Conservation (phyloP, 129 eudicot genomes). For the Pulicaria dysenterica region DNA sequence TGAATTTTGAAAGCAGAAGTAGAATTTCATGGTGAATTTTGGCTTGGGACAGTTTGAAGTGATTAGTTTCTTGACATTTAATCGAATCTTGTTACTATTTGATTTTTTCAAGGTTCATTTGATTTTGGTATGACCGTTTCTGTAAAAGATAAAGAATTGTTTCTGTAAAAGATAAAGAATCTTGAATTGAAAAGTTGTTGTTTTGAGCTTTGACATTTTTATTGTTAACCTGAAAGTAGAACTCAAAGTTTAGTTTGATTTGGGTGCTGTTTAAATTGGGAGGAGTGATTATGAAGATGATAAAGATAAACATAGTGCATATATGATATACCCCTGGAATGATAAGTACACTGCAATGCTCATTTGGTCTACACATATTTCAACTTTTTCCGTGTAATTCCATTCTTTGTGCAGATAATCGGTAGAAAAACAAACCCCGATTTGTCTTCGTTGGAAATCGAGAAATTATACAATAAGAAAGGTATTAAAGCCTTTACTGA, state of each 20-base stretch:
- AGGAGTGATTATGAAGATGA: background rate
- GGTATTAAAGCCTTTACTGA: slow-evolving; percentile 49
- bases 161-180: background rate
- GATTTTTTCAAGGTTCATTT: background rate
- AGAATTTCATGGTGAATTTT: slow-evolving; percentile 1
- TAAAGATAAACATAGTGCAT: background rate
- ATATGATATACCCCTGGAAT: background rate
- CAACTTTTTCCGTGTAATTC: background rate
- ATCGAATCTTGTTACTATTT: background rate
- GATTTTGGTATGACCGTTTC: slow-evolving; percentile 13
- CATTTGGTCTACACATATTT: slow-evolving; percentile 8
- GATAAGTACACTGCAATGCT: background rate
- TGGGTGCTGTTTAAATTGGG: background rate
- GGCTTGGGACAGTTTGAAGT: slow-evolving; percentile 6
- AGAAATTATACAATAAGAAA: slow-evolving; percentile 62
- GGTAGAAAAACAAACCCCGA: slow-evolving; percentile 68
- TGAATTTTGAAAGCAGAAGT: slow-evolving; percentile 18
- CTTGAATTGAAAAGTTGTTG: background rate
- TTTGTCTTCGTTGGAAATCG: slow-evolving; percentile 61
- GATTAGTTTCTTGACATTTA: slow-evolving; percentile 2
- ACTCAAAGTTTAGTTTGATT: slow-evolving; percentile 13
- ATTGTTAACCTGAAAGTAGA: slow-evolving; percentile 2
- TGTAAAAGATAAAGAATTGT: background rate
- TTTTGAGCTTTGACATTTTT: background rate
- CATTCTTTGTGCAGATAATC: slow-evolving; percentile 55